Conservation (phyloP, 805 yeast species). For the Suhomyces emberorum region DNA sequence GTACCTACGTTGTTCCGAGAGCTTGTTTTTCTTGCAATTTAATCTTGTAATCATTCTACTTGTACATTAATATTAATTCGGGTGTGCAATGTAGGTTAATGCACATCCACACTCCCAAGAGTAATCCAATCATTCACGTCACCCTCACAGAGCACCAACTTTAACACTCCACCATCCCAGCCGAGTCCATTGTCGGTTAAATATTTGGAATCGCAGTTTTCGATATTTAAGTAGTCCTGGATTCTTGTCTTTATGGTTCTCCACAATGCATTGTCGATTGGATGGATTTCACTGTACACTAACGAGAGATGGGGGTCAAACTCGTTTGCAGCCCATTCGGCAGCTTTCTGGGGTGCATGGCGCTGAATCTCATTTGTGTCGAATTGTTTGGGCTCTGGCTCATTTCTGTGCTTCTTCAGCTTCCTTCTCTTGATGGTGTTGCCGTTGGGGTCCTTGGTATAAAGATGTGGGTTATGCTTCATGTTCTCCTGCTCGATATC, state of each 20-base stretch:
- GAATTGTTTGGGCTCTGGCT: constrained; percentile 16
- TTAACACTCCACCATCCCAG: constrained; percentile 69
- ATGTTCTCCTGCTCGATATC: constrained; percentile 35
- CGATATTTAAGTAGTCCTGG: constrained; percentile 58
- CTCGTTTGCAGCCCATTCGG: constrained; percentile 52
- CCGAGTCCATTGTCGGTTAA: constrained; percentile 37
- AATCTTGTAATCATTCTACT: too few species aligned
- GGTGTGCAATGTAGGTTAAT: constrained; percentile 12
- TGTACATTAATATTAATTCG: background rate
- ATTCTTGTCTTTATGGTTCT: constrained; percentile 63
- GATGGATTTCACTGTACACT: constrained; percentile 61
- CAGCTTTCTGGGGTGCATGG: constrained; percentile 47
- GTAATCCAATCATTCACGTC: constrained; percentile 67
- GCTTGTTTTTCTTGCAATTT: too few species aligned
- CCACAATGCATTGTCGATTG: constrained; percentile 64
- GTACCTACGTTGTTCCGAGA: too few species aligned
- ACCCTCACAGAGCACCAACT: constrained; percentile 68
- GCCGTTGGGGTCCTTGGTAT: constrained; percentile 31
- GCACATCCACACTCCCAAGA: constrained; percentile 51
- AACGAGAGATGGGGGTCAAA: constrained; percentile 73
- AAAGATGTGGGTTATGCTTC: constrained; percentile 37
- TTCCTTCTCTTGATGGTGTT: constrained; percentile 26
- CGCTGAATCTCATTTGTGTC: constrained; percentile 31
- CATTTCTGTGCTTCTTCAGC: constrained; percentile 16
- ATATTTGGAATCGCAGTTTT: constrained; percentile 37